Evolutionary conservation across 2,329 filamentous ascomycete genomes (phyloP).

Genomic region (Fusarium tuaranense): DNA sequence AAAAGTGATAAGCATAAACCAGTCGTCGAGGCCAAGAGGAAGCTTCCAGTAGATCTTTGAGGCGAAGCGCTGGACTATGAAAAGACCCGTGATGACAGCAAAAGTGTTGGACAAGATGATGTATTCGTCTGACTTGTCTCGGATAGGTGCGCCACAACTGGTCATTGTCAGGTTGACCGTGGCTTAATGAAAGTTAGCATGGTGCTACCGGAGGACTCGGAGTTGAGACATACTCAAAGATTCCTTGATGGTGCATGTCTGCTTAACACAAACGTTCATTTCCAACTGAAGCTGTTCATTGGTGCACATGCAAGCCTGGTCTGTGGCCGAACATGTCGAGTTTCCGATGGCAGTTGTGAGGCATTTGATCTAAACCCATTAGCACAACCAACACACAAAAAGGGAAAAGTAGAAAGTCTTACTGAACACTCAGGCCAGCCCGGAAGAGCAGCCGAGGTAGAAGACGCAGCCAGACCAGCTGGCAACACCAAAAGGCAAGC

Average conservation of each 20-base stretch:
- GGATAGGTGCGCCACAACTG: slow-evolving; percentile 43
- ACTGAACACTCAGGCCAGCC: slow-evolving; percentile 50
- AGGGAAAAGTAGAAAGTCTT: slow-evolving; percentile 4
- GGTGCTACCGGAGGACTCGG: background rate
- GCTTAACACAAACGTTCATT: slow-evolving; percentile 44
- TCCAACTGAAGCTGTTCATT: slow-evolving; percentile 40
- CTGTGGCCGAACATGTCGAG: slow-evolving; percentile 42
- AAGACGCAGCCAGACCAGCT: slow-evolving; percentile 6
- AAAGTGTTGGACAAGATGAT: slow-evolving; percentile 42
- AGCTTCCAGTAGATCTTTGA: slow-evolving; percentile 50
- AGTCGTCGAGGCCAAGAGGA: slow-evolving; percentile 54
- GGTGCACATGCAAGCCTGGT: slow-evolving; percentile 49
- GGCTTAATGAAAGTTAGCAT: slow-evolving; percentile 23
- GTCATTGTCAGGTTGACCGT: slow-evolving; percentile 44
- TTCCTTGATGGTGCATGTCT: slow-evolving; percentile 47
- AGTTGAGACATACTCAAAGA: slow-evolving; percentile 43
- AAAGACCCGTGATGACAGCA: slow-evolving; percentile 50
- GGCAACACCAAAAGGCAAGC: slow-evolving; percentile 18
- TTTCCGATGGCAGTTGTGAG: slow-evolving; percentile 37
- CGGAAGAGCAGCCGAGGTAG: slow-evolving; percentile 18
- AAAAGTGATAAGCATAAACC: slow-evolving; percentile 47
- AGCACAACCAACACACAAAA: background rate
- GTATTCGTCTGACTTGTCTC: slow-evolving; percentile 45
- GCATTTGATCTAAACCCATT: slow-evolving; percentile 42
- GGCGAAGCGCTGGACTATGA: slow-evolving; percentile 56